These are phyloP conservation scores for Metschnikowia colocasiae DNA, from an alignment of 805 yeast species.

Conservation along the genomic window DNA sequence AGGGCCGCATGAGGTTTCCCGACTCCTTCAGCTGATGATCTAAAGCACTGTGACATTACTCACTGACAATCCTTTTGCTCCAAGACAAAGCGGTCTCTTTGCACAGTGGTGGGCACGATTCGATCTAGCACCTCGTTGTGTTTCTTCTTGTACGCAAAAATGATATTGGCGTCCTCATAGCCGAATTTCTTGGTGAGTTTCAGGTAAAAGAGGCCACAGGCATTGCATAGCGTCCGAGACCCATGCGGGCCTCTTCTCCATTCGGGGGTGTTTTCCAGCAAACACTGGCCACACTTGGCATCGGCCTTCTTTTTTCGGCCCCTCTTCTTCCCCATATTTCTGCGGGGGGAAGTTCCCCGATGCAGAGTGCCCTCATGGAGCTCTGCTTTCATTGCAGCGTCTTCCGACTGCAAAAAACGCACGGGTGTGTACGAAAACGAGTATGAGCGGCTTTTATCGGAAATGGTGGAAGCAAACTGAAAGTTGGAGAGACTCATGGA, in stretches of 20 bases:
- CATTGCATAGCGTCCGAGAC: constrained; percentile 79
- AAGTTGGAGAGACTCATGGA: constrained; percentile 1
- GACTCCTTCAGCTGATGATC: not conserved
- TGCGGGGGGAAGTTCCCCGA: not conserved
- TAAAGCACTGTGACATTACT: not conserved
- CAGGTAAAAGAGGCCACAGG: constrained; percentile 79
- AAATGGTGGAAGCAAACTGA: not conserved
- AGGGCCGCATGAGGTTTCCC: not conserved
- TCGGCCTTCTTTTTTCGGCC: constrained; percentile 19
- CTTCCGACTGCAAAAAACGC: not conserved
- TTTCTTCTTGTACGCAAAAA: constrained; percentile 15
- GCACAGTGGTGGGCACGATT: constrained; percentile 15
- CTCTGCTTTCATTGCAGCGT: not conserved
- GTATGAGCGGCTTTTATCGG: not conserved
- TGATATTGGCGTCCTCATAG: constrained; percentile 32
- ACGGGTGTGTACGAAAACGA: constrained; percentile 2
- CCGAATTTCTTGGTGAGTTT: constrained; percentile 54
- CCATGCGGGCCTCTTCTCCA: constrained; percentile 93
- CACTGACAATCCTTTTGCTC: not conserved
- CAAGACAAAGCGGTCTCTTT: constrained; percentile 10
- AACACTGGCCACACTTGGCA: constrained; percentile 18
- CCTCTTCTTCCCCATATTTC: constrained; percentile 13
- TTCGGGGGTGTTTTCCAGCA: constrained; percentile 65
- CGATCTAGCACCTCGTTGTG: constrained; percentile 16
- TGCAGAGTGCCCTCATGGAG: not conserved